Evolutionary conservation across 1,284 basidiomycete species (phyloP).

Genomic region (Ceratobasidium sp.): DNA sequence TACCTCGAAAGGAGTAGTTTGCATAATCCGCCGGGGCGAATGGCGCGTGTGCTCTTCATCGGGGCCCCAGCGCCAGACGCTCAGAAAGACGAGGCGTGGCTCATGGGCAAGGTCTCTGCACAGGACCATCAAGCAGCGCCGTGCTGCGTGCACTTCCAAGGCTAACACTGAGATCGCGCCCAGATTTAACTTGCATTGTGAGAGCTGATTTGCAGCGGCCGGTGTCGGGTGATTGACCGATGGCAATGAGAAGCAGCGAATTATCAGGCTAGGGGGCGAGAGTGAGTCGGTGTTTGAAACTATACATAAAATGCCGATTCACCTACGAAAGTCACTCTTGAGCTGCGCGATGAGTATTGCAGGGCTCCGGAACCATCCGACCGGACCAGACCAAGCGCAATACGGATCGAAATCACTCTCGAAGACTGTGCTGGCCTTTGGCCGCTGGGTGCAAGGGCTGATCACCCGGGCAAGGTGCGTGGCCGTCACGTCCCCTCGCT

Average conservation of each 20-base stretch:
- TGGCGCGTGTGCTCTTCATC: slow-evolving; percentile 18
- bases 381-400: slow-evolving; percentile 24
- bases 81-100: slow-evolving; percentile 2
- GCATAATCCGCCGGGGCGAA: slow-evolving; percentile 23
- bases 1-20: slow-evolving; percentile 29
- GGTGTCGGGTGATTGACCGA: background rate
- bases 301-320: background rate
- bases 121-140: slow-evolving; percentile 27
- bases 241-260: slow-evolving; percentile 1
- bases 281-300: slow-evolving; percentile 20
- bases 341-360: slow-evolving; percentile 32
- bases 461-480: slow-evolving; percentile 17
- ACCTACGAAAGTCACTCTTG: slow-evolving; percentile 30
- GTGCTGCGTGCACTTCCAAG: slow-evolving; percentile 16
- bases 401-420: slow-evolving; percentile 8
- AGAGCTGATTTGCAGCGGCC: background rate
- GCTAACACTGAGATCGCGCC: slow-evolving; percentile 14
- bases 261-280: slow-evolving; percentile 8
- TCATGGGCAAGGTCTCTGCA: slow-evolving; percentile 16
- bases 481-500: slow-evolving; percentile 31
- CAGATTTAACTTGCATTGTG: slow-evolving; percentile 28
- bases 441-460: slow-evolving; percentile 1
- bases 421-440: slow-evolving; percentile 3
- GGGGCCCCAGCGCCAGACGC: slow-evolving; percentile 29
- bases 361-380: slow-evolving; percentile 26